These are phyloP conservation scores for Acanthamoeba healyi DNA, from an alignment of 208 protist species.

Conservation along the genomic window DNA sequence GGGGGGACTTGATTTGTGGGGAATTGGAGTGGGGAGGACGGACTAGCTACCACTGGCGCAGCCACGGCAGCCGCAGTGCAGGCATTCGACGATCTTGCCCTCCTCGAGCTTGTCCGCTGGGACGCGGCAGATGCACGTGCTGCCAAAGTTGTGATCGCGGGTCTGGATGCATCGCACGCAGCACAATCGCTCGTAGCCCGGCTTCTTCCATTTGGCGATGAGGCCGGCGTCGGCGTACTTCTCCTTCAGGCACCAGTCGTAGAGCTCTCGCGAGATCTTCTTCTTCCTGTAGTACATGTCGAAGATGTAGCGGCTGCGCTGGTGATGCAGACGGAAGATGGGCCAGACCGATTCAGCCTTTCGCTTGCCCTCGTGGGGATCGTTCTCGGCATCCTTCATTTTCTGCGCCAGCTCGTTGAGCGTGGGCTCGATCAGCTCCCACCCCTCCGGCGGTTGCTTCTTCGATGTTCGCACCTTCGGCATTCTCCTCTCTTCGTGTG, in stretches of 20 bases:
- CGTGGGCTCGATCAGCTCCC: constrained; percentile 89
- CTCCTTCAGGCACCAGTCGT: constrained; percentile 91
- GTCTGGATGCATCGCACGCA: constrained; percentile 91
- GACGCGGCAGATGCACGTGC: constrained; percentile 92
- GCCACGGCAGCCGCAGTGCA: constrained; percentile 90
- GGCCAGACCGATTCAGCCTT: constrained; percentile 90
- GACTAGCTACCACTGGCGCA: constrained; percentile 79
- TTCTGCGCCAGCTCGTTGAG: constrained; percentile 89
- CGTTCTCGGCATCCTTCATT: constrained; percentile 91
- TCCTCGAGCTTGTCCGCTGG: constrained; percentile 86
- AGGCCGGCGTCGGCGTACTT: constrained; percentile 90
- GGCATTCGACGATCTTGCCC: constrained; percentile 88
- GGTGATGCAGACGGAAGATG: constrained; percentile 91
- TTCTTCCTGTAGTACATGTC: constrained; percentile 91
- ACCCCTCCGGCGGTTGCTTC: constrained; percentile 87
- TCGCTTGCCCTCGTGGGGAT: constrained; percentile 92
- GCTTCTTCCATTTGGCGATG: constrained; percentile 95
- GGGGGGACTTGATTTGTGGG: neutral
- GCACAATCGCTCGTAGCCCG: constrained; percentile 91
- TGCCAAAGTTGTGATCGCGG: constrained; percentile 88
- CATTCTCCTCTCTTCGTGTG: constrained; percentile 33
- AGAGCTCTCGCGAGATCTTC: constrained; percentile 90
- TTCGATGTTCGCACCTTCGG: constrained; percentile 71
- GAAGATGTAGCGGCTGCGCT: constrained; percentile 91
- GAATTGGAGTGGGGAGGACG: neutral